A percentile compares a stretch with the other conserved stretches of the same genome.
These are phyloP conservation scores for Saccharomycopsis vini DNA, from an alignment of 805 yeast species.

Conservation along the genomic window DNA sequence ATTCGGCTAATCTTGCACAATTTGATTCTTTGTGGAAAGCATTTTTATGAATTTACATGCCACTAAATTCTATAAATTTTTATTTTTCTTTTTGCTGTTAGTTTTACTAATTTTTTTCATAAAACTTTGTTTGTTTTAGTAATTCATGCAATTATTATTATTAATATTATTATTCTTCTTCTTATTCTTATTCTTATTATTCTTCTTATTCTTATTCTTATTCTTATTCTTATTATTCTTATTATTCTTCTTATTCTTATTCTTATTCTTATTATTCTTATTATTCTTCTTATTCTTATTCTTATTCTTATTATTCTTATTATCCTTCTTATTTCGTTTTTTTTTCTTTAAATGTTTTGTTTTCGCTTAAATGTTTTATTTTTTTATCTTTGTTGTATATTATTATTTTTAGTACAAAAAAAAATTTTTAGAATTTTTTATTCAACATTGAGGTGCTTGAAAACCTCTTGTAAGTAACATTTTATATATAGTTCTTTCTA, in stretches of 20 bases:
- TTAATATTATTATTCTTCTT: background rate
- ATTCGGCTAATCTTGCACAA: conserved; percentile 85
- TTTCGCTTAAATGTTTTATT: background rate
- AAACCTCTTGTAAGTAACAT: background rate
- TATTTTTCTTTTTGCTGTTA: background rate
- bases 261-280: background rate
- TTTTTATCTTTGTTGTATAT: background rate
- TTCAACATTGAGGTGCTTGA: background rate
- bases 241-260: background rate
- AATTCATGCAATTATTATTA: no score
- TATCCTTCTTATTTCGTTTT: background rate
- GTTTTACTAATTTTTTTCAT: background rate
- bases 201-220: no score
- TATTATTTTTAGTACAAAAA: background rate
- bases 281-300: no score
- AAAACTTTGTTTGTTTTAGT: no score
- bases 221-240: background rate
- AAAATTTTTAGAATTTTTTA: background rate
- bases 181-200: background rate
- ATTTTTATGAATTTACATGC: conserved; percentile 11
- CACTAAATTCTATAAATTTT: no score
- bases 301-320: no score
- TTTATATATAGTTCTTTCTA: conserved; percentile 36
- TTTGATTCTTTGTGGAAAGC: conserved; percentile 77
- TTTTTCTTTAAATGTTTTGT: background rate